A percentile compares a stretch with the other conserved stretches of the same genome.
These are phyloP conservation scores for Termitomyces sp. DNA, from an alignment of 768 basidiomycete species.

Conservation along the genomic window DNA sequence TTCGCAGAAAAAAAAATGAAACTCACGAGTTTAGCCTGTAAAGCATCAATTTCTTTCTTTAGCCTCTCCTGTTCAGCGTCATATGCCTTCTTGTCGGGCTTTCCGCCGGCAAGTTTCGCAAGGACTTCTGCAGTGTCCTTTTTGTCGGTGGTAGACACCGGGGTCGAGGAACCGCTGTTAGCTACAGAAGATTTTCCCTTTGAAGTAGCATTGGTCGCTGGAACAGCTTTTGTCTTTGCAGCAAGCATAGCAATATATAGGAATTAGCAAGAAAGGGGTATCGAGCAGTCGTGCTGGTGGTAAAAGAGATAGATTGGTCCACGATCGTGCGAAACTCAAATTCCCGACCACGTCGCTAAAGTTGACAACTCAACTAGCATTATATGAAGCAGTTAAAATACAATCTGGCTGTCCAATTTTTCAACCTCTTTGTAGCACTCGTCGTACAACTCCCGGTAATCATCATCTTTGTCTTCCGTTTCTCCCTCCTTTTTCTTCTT, in stretches of 20 bases:
- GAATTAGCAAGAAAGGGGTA: slow-evolving; percentile 15
- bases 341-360: slow-evolving; percentile 9
- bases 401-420: slow-evolving; percentile 65
- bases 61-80: slow-evolving; percentile 82
- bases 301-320: slow-evolving; percentile 10
- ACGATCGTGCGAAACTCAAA: slow-evolving; percentile 19
- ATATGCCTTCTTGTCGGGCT: slow-evolving; percentile 81
- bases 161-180: slow-evolving; percentile 42
- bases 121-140: slow-evolving; percentile 39
- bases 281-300: slow-evolving; percentile 12
- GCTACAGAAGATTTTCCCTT: slow-evolving; percentile 35
- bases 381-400: slow-evolving; percentile 41
- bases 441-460: slow-evolving; percentile 82
- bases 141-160: slow-evolving; percentile 35
- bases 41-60: slow-evolving; percentile 76
- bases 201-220: slow-evolving; percentile 29
- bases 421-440: slow-evolving; percentile 85
- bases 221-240: slow-evolving; percentile 49
- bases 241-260: slow-evolving; percentile 32
- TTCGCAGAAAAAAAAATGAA: neutral
- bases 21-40: slow-evolving; percentile 79
- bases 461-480: slow-evolving; percentile 65
- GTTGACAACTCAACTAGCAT: neutral
- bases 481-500: slow-evolving; percentile 61
- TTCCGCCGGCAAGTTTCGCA: slow-evolving; percentile 37